A percentile compares a stretch with the other conserved stretches of the same genome.
These are phyloP conservation scores for Tolypocladium album DNA, from an alignment of 2,329 filamentous ascomycete genomes.

Conservation along the genomic window DNA sequence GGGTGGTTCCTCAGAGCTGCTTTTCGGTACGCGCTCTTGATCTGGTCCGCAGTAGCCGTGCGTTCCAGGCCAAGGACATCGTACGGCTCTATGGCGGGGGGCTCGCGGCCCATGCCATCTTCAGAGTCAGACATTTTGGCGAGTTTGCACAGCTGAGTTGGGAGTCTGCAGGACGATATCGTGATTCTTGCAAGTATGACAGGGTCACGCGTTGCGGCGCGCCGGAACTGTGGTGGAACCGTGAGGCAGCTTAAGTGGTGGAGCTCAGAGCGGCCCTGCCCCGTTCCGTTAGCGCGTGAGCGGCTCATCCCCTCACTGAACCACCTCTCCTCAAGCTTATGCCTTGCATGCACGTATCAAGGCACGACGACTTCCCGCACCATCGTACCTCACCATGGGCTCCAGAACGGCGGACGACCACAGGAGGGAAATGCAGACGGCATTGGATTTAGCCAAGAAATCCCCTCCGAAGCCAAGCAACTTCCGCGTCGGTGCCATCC, in stretches of 20 bases:
- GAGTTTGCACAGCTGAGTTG: neutral
- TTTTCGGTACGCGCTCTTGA: conserved; percentile 89
- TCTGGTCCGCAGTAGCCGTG: conserved; percentile 62
- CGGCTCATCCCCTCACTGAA: neutral
- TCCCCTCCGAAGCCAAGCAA: conserved; percentile 85
- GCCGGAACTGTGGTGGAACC: neutral
- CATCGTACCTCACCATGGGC: conserved; percentile 8
- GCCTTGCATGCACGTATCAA: neutral
- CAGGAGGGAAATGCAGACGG: conserved; percentile 50
- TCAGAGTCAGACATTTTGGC: conserved; percentile 36
- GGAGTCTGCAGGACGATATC: neutral
- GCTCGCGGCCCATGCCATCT: conserved; percentile 43
- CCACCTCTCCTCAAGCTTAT: neutral
- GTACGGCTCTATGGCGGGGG: conserved; percentile 65
- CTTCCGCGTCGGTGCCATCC: conserved; percentile 88
- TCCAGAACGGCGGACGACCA: conserved; percentile 27
- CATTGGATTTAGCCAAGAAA: conserved; percentile 63
- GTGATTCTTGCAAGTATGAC: conserved; percentile 1
- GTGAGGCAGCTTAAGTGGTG: neutral
- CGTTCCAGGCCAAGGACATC: conserved; percentile 62
- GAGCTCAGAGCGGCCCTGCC: neutral
- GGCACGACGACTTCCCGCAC: neutral
- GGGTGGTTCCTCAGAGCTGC: conserved; percentile 80
- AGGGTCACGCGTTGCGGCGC: conserved; percentile 8
- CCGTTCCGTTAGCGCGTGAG: neutral